phyloP scores from a whole-genome alignment of 169 alveolate species.

The Cryptosporidium felis region DNA sequence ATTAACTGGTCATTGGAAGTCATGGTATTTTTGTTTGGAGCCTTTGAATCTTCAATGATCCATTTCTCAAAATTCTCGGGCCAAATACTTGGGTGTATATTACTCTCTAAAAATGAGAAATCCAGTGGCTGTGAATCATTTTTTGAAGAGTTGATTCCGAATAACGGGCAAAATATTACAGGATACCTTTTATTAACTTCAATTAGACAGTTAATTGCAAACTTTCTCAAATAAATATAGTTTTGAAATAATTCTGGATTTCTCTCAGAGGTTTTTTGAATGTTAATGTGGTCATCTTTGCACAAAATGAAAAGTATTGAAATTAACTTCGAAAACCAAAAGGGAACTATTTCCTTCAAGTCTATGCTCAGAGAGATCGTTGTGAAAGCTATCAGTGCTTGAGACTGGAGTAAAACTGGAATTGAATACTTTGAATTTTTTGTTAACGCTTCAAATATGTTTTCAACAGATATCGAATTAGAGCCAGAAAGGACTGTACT shows the following conservation, averaged over 20 bases:
- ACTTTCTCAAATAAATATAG: background rate
- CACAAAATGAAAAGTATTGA: slow-evolving; percentile 32
- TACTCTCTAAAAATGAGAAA: background rate
- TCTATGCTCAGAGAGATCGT: slow-evolving; percentile 2
- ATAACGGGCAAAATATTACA: slow-evolving; percentile 1
- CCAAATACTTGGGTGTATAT: slow-evolving; percentile 57
- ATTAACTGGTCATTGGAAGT: slow-evolving; percentile 15
- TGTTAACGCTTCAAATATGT: background rate
- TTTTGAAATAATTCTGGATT: background rate
- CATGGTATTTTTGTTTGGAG: background rate
- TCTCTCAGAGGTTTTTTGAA: background rate
- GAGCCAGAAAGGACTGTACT: slow-evolving; percentile 45
- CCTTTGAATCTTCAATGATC: slow-evolving; percentile 4
- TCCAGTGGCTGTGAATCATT: background rate
- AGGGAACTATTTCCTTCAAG: slow-evolving; percentile 20
- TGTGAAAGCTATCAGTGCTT: slow-evolving; percentile 42
- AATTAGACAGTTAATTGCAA: slow-evolving; percentile 48
- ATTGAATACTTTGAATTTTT: background rate
- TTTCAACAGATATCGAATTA: slow-evolving; percentile 16
- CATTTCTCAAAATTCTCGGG: slow-evolving; percentile 37
- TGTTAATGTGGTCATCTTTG: background rate
- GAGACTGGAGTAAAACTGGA: slow-evolving; percentile 36
- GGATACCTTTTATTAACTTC: slow-evolving; percentile 53
- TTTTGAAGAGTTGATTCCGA: background rate
- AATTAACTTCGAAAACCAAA: slow-evolving; percentile 56